Evolutionary conservation across 2,329 filamentous ascomycete species (phyloP).

Genomic region (Microdochium trichocladiopsis): DNA sequence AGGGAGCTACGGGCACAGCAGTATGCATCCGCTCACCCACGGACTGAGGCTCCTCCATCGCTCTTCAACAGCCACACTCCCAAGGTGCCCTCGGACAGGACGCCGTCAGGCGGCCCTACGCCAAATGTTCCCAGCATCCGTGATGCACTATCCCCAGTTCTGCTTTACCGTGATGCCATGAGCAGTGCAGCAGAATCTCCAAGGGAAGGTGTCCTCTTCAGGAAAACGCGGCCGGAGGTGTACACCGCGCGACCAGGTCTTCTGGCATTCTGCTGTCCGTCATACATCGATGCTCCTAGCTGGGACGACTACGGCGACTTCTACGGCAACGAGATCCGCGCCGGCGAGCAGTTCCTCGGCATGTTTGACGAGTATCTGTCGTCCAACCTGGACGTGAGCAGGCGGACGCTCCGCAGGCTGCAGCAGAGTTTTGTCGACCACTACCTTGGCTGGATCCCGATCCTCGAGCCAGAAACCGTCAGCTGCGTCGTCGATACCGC

Average conservation of each 20-base stretch:
- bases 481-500: slow-evolving; percentile 4
- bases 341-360: slow-evolving; percentile 5
- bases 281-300: slow-evolving; percentile 5
- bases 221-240: not conserved
- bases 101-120: not conserved
- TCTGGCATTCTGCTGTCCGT: slow-evolving; percentile 4
- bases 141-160: not conserved
- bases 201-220: not conserved
- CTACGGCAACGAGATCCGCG: slow-evolving; percentile 6
- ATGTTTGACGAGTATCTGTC: slow-evolving; percentile 1
- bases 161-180: not conserved
- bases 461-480: slow-evolving; percentile 1
- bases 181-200: not conserved
- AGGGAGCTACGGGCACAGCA: not conserved
- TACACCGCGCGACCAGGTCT: slow-evolving; percentile 5
- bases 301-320: slow-evolving; percentile 8
- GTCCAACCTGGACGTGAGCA: slow-evolving; percentile 5
- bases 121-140: not conserved
- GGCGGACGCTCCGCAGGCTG: slow-evolving; percentile 3
- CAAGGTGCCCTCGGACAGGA: too few species aligned
- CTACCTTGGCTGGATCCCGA: slow-evolving; percentile 5
- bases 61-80: not conserved
- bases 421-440: slow-evolving; percentile 7
- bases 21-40: not conserved
- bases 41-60: not conserved